phyloP scores from a whole-genome alignment of 495 filamentous ascomycete species.

The Penicillium fimorum region DNA sequence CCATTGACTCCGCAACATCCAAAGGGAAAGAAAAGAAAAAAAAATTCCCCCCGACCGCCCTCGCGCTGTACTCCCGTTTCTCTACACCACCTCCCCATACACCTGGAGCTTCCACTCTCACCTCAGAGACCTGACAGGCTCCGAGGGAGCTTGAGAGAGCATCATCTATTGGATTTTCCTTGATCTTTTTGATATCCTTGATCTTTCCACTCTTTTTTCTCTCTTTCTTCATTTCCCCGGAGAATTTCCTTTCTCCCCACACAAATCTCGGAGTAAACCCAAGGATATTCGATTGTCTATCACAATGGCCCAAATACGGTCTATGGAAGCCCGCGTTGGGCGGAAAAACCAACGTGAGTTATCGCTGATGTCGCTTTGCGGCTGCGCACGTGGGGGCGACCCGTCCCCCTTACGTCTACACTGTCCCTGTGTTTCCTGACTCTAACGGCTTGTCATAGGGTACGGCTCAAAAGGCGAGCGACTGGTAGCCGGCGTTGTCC shows the following conservation, averaged over 20 bases:
- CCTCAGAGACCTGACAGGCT: conserved; percentile 19
- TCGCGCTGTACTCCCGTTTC: conserved; percentile 9
- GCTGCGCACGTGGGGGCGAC: conserved; percentile 20
- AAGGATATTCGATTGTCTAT: conserved; percentile 17
- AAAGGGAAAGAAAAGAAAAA: conserved; percentile 30
- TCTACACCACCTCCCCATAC: background rate
- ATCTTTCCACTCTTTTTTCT: conserved; percentile 20
- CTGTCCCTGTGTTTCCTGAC: conserved; percentile 8
- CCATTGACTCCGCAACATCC: conserved; percentile 14
- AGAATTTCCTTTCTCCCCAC: background rate
- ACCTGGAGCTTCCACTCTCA: conserved; percentile 13
- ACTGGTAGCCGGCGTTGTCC: conserved; percentile 92
- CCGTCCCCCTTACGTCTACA: conserved; percentile 5
- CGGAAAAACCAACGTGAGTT: conserved; percentile 81
- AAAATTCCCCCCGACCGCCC: conserved; percentile 32
- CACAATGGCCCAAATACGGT: conserved; percentile 60
- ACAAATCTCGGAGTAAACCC: background rate
- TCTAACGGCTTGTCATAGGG: conserved; percentile 50
- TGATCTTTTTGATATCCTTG: conserved; percentile 1
- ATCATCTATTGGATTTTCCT: background rate
- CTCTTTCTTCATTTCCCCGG: conserved; percentile 12
- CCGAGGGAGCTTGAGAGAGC: conserved; percentile 13
- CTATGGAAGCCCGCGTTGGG: conserved; percentile 76
- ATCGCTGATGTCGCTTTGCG: conserved; percentile 12
- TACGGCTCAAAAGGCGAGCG: conserved; percentile 91